Evolutionary conservation across 1,139 yeast genomes (phyloP).

Genomic region (Sugiyamaella neomexicana): DNA sequence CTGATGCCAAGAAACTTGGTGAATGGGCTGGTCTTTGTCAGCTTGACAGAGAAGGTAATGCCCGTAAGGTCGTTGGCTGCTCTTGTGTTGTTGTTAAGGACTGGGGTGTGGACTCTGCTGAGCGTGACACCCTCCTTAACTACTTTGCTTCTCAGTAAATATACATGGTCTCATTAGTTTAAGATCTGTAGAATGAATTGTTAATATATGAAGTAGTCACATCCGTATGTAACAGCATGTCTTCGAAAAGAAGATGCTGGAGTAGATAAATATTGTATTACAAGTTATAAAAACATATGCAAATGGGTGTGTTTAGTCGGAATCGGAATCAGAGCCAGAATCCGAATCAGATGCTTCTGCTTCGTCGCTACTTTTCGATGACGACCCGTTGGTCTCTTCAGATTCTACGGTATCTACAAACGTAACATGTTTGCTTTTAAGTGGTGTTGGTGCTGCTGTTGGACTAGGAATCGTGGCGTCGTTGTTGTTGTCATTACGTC

Average conservation of each 20-base stretch:
- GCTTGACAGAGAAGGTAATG: conserved; percentile 99
- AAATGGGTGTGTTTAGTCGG: not conserved
- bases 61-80: conserved; percentile 99
- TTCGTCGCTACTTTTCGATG: conserved; percentile 3
- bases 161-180: conserved; percentile 8
- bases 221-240: too few species aligned
- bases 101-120: conserved; percentile 99
- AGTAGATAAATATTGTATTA: not conserved
- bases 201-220: conserved; percentile 11
- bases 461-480: conserved; percentile 15
- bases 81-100: conserved; percentile 98
- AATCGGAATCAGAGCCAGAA: not conserved
- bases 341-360: not conserved
- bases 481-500: not conserved
- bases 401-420: conserved; percentile 15
- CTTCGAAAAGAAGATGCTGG: too few species aligned
- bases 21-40: conserved; percentile 99
- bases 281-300: not conserved
- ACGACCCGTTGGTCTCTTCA: not conserved
- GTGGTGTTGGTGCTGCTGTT: not conserved
- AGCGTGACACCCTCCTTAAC: conserved; percentile 94
- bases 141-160: conserved; percentile 86
- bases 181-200: conserved; percentile 1
- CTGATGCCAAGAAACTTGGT: conserved; percentile 99
- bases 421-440: conserved; percentile 19